These are phyloP conservation scores for Geranomyces variabilis DNA, from an alignment of 192 early-diverging fungal species.

Conservation along the genomic window DNA sequence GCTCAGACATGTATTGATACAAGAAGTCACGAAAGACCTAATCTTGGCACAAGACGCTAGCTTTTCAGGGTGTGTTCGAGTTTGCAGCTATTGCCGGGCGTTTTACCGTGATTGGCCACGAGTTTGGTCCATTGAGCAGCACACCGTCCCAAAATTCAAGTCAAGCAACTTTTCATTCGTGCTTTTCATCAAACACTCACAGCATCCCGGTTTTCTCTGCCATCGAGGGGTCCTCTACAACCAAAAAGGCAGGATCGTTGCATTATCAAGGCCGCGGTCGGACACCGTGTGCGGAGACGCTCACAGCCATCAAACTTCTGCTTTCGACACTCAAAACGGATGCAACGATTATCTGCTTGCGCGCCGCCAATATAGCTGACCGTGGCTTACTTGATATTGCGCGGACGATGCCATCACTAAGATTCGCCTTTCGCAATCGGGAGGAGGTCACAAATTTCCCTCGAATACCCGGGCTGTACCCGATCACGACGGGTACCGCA, in stretches of 20 bases:
- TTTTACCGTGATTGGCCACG: constrained; percentile 34
- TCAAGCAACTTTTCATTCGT: constrained; percentile 31
- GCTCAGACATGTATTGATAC: background rate
- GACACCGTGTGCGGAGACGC: constrained; percentile 2
- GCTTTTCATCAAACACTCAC: constrained; percentile 40
- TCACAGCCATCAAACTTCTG: constrained; percentile 17
- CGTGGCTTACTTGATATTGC: background rate
- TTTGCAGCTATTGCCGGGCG: constrained; percentile 36
- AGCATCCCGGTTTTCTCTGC: constrained; percentile 43
- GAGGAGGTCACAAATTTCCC: constrained; percentile 8
- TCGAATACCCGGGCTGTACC: background rate
- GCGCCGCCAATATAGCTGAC: background rate
- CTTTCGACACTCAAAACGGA: constrained; percentile 7
- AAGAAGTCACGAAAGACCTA: background rate
- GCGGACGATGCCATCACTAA: background rate
- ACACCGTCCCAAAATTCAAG: background rate
- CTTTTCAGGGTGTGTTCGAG: constrained; percentile 44
- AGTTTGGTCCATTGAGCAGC: background rate
- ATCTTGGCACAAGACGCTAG: constrained; percentile 24
- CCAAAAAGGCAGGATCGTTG: background rate
- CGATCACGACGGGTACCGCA: constrained; percentile 16
- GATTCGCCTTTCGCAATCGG: background rate
- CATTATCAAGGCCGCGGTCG: constrained; percentile 4
- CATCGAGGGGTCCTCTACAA: background rate
- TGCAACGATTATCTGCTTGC: background rate